A percentile compares a stretch with the other conserved stretches of the same genome.
phyloP scores from a whole-genome alignment of 208 protist species.

The Leishmania amazonensis region DNA sequence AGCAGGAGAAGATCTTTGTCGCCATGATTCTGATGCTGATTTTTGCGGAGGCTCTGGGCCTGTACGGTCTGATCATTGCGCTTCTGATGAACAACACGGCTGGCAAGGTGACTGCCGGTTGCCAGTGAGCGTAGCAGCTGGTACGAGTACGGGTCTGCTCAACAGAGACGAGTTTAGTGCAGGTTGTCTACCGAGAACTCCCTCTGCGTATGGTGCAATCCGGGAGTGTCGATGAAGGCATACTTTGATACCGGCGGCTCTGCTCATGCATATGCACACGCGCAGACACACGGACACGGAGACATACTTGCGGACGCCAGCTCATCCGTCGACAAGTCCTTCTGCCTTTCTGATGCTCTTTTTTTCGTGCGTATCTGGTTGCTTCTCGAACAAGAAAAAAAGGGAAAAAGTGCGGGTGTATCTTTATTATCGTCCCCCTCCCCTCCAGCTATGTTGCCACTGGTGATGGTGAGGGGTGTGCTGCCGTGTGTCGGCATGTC shows the following conservation, averaged over 20 bases:
- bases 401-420: background rate
- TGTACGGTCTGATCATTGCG: slow-evolving; percentile 99
- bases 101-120: slow-evolving; percentile 49
- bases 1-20: slow-evolving; percentile 98
- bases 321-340: background rate
- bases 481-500: background rate
- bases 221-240: background rate
- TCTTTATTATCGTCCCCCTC: background rate
- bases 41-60: slow-evolving; percentile 98
- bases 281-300: background rate
- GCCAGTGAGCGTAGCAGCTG: background rate
- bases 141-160: background rate
- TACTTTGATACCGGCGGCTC: background rate
- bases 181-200: background rate
- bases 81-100: slow-evolving; percentile 94
- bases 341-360: background rate
- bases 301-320: background rate
- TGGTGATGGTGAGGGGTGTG: background rate
- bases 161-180: background rate
- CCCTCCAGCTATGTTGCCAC: background rate
- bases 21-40: slow-evolving; percentile 99
- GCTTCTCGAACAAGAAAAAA: background rate
- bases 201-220: background rate
- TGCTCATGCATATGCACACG: background rate
- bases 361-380: background rate